Percentiles rank a stretch among this genome's conserved stretches.
These are phyloP conservation scores for Lantana camara DNA, from an alignment of 257 asterid species.

Conservation along the genomic window DNA sequence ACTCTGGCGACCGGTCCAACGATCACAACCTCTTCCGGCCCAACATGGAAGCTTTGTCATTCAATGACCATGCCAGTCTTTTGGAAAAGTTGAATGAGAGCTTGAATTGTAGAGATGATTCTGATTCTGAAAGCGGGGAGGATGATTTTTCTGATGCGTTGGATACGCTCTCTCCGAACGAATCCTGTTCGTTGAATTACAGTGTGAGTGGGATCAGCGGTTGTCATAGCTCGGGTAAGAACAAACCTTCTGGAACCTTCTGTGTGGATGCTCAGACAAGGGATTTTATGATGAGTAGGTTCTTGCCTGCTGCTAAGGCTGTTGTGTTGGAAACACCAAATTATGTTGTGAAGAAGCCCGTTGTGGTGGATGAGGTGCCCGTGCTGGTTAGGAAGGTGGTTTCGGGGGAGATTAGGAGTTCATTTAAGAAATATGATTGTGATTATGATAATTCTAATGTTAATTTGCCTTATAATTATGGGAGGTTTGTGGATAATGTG, in stretches of 20 bases:
- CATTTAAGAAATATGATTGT: conserved; percentile 38
- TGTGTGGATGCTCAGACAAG: conserved; percentile 60
- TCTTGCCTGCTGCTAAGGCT: conserved; percentile 94
- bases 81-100: conserved; percentile 70
- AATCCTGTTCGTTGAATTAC: conserved; percentile 56
- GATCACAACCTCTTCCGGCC: conserved; percentile 44
- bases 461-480: conserved; percentile 35
- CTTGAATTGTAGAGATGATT: conserved; percentile 54
- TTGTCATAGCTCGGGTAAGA: conserved; percentile 43
- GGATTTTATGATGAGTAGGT: conserved; percentile 87
- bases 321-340: conserved; percentile 71
- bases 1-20: conserved; percentile 61
- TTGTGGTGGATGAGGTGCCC: conserved; percentile 42
- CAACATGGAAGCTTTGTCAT: conserved; percentile 46
- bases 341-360: conserved; percentile 51
- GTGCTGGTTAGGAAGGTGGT: conserved; percentile 50
- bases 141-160: conserved; percentile 63
- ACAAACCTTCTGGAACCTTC: conserved; percentile 60
- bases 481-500: conserved; percentile 37
- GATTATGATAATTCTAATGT: conserved; percentile 34
- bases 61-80: conserved; percentile 72
- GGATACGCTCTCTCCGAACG: conserved; percentile 52
- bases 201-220: conserved; percentile 78
- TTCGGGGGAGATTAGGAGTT: conserved; percentile 59
- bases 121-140: conserved; percentile 55